Evolutionary conservation across 768 basidiomycete species (phyloP).

Genomic region (Auriscalpium vulgare): DNA sequence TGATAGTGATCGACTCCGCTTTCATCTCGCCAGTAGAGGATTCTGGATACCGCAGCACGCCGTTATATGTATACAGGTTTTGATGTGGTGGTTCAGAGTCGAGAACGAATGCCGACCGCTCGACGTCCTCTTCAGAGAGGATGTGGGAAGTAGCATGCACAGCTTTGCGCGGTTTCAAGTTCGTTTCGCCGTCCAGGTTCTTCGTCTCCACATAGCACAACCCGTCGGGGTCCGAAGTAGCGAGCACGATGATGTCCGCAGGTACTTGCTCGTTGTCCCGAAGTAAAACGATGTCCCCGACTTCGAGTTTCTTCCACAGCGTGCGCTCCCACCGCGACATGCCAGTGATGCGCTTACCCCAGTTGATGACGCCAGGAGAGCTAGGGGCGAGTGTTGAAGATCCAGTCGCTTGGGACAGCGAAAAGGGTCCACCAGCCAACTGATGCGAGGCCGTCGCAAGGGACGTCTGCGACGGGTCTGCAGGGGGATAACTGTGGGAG

Average conservation of each 20-base stretch:
- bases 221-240: constrained; percentile 86
- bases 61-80: constrained; percentile 88
- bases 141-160: constrained; percentile 71
- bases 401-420: background rate
- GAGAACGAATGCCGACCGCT: constrained; percentile 77
- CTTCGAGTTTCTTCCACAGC: constrained; percentile 97
- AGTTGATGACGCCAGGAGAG: constrained; percentile 70
- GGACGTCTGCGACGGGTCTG: constrained; percentile 9
- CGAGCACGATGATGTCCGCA: constrained; percentile 88
- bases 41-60: constrained; percentile 70
- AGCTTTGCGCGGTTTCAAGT: constrained; percentile 80
- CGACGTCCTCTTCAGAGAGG: constrained; percentile 81
- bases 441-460: constrained; percentile 6
- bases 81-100: constrained; percentile 93
- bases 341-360: constrained; percentile 56
- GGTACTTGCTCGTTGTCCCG: constrained; percentile 95
- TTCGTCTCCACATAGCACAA: constrained; percentile 97
- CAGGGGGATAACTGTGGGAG: constrained; percentile 18
- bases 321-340: constrained; percentile 89
- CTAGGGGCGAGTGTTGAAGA: constrained; percentile 4
- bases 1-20: constrained; percentile 75
- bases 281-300: constrained; percentile 90
- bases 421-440: constrained; percentile 1
- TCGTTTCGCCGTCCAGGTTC: constrained; percentile 96
- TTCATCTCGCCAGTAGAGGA: constrained; percentile 40